These are phyloP conservation scores for Capronia americana DNA, from an alignment of 2,329 filamentous ascomycete genomes.

Conservation along the genomic window DNA sequence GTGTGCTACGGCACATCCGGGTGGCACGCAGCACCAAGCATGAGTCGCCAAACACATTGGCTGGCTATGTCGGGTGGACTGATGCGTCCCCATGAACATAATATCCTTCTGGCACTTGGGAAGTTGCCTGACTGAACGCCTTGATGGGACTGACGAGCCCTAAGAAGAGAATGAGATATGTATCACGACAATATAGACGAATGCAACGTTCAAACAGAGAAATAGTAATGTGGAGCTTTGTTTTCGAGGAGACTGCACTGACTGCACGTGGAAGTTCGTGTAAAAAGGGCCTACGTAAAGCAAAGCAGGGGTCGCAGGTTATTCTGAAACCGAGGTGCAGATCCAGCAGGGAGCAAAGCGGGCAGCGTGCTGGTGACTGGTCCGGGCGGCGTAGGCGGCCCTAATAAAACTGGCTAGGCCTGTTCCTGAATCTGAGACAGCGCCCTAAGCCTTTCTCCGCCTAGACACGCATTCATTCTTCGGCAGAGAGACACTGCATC, in stretches of 20 bases:
- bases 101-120: not conserved
- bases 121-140: slow-evolving; percentile 8
- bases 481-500: not conserved
- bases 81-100: not conserved
- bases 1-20: not conserved
- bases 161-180: slow-evolving; percentile 11
- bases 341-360: not conserved
- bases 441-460: slow-evolving; percentile 15
- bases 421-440: slow-evolving; percentile 34
- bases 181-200: slow-evolving; percentile 4
- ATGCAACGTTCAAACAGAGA: not conserved
- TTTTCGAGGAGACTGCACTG: not conserved
- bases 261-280: not conserved
- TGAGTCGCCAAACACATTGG: not conserved
- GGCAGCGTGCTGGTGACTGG: not conserved
- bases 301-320: not conserved
- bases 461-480: slow-evolving; percentile 9
- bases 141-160: slow-evolving; percentile 12
- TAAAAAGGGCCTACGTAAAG: not conserved
- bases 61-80: not conserved
- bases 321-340: not conserved
- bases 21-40: not conserved
- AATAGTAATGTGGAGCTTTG: not conserved
- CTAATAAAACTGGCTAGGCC: slow-evolving; percentile 11
- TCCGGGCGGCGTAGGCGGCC: not conserved